Percentiles rank a stretch among this genome's conserved stretches.
Conservation (phyloP, 2,329 filamentous ascomycete species). For the Phialemonium atrogriseum region DNA sequence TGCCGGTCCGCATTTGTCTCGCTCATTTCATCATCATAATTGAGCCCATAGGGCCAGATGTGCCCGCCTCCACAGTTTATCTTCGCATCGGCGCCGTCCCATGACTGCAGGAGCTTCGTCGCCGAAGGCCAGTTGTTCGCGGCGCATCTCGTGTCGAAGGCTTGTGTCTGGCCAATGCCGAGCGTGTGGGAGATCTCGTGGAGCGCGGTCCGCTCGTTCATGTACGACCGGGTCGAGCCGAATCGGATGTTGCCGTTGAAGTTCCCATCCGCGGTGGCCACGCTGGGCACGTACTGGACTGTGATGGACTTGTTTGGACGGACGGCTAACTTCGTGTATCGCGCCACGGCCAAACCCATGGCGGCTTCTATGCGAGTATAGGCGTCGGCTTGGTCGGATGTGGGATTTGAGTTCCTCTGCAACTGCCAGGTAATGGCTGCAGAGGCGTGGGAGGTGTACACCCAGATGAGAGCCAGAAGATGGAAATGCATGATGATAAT, state of each 20-base stretch:
- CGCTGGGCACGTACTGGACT: conserved; percentile 32
- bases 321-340: conserved; percentile 25
- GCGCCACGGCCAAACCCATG: conserved; percentile 30
- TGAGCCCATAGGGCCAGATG: conserved; percentile 33
- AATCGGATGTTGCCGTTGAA: conserved; percentile 39
- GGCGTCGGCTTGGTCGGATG: conserved; percentile 32
- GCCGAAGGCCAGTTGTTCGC: conserved; percentile 33
- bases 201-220: conserved; percentile 39
- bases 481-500: conserved; percentile 29
- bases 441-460: conserved; percentile 23
- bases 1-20: conserved; percentile 35
- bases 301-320: conserved; percentile 28
- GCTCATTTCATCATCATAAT: conserved; percentile 35
- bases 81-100: conserved; percentile 26
- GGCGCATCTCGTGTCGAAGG: conserved; percentile 29
- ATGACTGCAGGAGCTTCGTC: conserved; percentile 27
- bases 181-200: conserved; percentile 40
- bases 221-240: conserved; percentile 34
- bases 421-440: conserved; percentile 30
- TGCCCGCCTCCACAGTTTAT: conserved; percentile 32
- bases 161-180: conserved; percentile 34
- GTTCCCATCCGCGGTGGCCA: conserved; percentile 36
- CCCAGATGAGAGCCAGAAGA: conserved; percentile 17
- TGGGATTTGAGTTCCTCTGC: conserved; percentile 27
- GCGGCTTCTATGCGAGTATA: conserved; percentile 33